Base-by-base conservation (phyloP, 495 filamentous ascomycete species). In the Neurospora sp. region DNA sequence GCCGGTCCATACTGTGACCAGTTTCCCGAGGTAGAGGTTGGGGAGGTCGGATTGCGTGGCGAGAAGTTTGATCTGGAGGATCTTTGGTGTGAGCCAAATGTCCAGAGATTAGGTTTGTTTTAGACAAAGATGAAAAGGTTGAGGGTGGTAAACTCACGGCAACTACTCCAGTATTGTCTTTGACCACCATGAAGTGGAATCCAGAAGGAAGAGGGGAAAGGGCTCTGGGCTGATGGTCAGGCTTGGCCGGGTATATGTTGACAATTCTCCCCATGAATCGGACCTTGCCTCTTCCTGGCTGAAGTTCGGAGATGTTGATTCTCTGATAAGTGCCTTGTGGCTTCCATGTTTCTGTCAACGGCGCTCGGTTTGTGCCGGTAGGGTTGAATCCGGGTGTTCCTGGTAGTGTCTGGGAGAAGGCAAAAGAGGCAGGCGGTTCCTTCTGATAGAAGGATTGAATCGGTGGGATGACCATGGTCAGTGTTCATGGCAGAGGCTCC, bases 221-320 rank as follows among this genome's bases (percentile, higher is more conserved):
- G 72, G 40, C 75, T 75, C 12, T 71, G 68, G 40, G 59, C 75
- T 40, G 80, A 65, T 65, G 78, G 0, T 85, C 84, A 42, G 81
- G 79, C 35, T 75, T 78, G 69, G 85, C n/a, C 18, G 72, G 85
- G 65, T 78, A 84, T 69, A 90, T 81, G 72, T 91, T 91, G 18
- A 87, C 88, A 12, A 92, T 75, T 71, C 89, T 82, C n/a, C 88
- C 90, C 40, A 80, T 84, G 70, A 91, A 85, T 8, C 82, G 80
- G 18, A 90, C 84, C 41, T 82, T 83, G 38, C 76, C 74, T 0
- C 86, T 85, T 2, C 90, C 89, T 12, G 86, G 78, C 48, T 84
- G 73, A 9, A 92, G 81, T 16, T 85, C 75, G 8, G 80, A 77
- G 39, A 92, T 91, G 6, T 80, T 76, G 37, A 79, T 75, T 42